Percentiles rank a stretch among this genome's conserved stretches.
These are phyloP conservation scores for Pleurotus tuoliensis DNA, from an alignment of 768 basidiomycete species.

Conservation along the genomic window DNA sequence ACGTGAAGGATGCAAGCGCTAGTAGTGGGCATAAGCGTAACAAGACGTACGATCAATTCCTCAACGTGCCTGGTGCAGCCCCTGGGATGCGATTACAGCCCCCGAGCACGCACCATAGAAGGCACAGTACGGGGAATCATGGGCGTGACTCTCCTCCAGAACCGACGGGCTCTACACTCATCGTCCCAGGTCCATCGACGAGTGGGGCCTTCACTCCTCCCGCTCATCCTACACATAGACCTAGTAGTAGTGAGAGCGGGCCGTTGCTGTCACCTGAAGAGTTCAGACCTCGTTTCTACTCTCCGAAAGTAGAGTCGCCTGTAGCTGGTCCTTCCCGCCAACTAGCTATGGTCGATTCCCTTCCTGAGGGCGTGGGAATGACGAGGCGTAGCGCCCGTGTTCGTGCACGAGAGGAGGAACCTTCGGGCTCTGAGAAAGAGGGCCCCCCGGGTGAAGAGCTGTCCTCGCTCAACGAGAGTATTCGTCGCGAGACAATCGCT, in stretches of 20 bases:
- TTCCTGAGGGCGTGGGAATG: neutral
- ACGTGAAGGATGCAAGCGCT: neutral
- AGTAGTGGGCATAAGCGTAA: slow-evolving; percentile 4
- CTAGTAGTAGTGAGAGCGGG: slow-evolving; percentile 1
- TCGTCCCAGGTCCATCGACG: neutral
- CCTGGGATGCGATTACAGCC: neutral
- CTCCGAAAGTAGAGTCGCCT: neutral
- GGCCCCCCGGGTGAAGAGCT: neutral
- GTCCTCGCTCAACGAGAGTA: neutral
- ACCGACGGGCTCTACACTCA: neutral
- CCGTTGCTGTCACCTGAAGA: neutral
- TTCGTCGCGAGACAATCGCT: slow-evolving; percentile 5
- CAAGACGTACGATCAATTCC: slow-evolving; percentile 7
- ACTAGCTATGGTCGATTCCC: neutral
- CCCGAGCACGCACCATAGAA: neutral
- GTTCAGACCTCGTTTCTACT: neutral
- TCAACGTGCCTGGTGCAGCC: neutral
- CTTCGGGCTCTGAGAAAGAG: neutral
- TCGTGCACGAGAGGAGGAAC: slow-evolving; percentile 1
- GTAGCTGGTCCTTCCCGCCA: neutral
- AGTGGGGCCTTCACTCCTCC: neutral
- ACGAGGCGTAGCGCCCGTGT: neutral
- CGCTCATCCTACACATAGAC: neutral
- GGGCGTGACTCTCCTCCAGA: slow-evolving; percentile 1
- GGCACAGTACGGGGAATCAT: slow-evolving; percentile 5